Evolutionary conservation across 2,329 filamentous ascomycete species (phyloP).

Genomic region (Macrophomina pseudophaseolina): DNA sequence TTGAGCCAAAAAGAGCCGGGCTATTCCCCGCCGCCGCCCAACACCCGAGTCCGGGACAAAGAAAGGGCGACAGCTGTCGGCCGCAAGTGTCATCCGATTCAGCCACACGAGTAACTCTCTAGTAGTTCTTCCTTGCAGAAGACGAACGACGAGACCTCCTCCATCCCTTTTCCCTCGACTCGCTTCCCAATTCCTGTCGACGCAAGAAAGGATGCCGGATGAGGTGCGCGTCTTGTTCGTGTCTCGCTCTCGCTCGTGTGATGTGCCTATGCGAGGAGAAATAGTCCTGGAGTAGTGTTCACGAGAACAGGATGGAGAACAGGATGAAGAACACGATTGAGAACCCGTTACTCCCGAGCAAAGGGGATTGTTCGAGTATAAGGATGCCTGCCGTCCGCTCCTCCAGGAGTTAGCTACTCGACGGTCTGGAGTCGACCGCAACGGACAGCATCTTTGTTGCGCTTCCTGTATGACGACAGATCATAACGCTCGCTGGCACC

Average conservation of each 20-base stretch:
- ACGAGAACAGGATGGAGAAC: conserved; percentile 4
- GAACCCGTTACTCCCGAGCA: no score
- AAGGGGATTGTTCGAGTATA: background rate
- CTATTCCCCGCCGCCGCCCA: background rate
- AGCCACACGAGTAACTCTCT: background rate
- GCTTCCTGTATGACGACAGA: background rate
- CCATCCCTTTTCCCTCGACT: background rate
- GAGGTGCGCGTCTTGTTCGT: background rate
- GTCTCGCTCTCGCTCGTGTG: conserved; percentile 1
- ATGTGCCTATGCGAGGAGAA: conserved; percentile 8
- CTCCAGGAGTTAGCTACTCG: background rate
- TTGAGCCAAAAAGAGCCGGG: background rate
- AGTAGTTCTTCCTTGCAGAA: conserved; percentile 7
- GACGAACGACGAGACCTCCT: background rate
- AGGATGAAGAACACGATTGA: background rate
- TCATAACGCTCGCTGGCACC: background rate
- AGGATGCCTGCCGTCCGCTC: background rate
- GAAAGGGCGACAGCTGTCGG: background rate
- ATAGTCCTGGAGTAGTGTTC: background rate
- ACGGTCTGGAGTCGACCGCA: background rate
- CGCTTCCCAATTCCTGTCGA: background rate
- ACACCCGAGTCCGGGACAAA: background rate
- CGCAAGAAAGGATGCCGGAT: background rate
- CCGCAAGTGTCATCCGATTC: background rate
- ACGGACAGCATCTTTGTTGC: background rate